These are phyloP conservation scores for Arthroderma sp. DNA, from an alignment of 2,329 filamentous ascomycete genomes.

Conservation along the genomic window DNA sequence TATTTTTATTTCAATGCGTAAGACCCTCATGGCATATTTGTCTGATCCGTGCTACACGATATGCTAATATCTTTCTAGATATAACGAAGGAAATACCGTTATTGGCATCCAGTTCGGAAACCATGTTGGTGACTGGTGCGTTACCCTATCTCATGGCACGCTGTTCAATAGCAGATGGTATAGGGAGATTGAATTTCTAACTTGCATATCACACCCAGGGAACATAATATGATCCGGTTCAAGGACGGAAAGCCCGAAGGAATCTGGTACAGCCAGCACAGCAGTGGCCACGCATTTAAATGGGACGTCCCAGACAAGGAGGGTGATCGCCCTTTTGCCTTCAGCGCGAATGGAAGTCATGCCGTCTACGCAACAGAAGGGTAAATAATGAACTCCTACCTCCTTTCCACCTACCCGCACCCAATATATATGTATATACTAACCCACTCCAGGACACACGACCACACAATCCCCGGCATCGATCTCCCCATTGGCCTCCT, in stretches of 20 bases:
- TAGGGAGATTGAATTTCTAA: neutral
- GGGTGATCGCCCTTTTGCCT: constrained; percentile 42
- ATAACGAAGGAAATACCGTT: constrained; percentile 42
- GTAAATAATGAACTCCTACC: constrained; percentile 13
- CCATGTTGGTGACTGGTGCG: constrained; percentile 51
- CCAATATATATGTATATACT: neutral
- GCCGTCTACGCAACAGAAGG: constrained; percentile 49
- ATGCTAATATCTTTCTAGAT: constrained; percentile 19
- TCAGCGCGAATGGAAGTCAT: constrained; percentile 48
- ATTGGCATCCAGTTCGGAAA: constrained; percentile 40
- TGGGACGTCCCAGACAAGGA: constrained; percentile 44
- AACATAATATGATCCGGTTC: constrained; percentile 57
- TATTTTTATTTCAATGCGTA: constrained; percentile 51
- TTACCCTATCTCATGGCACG: constrained; percentile 1
- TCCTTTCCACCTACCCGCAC: neutral
- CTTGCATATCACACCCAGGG: constrained; percentile 29
- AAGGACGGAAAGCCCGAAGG: constrained; percentile 39
- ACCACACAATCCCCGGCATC: constrained; percentile 49
- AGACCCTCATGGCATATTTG: constrained; percentile 6
- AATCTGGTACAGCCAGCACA: constrained; percentile 53
- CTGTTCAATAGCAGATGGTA: neutral
- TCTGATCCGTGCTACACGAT: constrained; percentile 1
- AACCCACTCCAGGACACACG: constrained; percentile 36
- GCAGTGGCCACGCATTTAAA: constrained; percentile 49
- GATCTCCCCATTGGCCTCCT: constrained; percentile 43